A percentile compares a stretch with the other conserved stretches of the same genome.
Conservation (phyloP, 129 eudicot genomes). For the Centrapalus pauciflorus region DNA sequence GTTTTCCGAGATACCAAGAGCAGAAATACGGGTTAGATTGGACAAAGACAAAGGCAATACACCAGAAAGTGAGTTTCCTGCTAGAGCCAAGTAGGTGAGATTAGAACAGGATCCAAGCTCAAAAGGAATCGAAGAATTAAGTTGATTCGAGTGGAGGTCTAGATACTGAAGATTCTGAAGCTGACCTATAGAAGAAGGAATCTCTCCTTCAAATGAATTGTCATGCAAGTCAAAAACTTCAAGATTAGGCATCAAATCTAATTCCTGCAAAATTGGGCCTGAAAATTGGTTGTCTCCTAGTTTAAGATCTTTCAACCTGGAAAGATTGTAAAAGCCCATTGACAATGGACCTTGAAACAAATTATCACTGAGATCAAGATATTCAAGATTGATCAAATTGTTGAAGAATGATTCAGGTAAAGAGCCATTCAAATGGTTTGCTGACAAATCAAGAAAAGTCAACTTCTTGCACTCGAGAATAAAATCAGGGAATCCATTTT, state of each 20-base stretch:
- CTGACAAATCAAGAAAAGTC: slow-evolving; percentile 72
- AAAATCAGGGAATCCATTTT: slow-evolving; percentile 55
- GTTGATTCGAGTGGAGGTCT: slow-evolving; percentile 38
- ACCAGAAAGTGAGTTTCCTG: slow-evolving; percentile 52
- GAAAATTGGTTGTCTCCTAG: slow-evolving; percentile 36
- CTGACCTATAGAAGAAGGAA: slow-evolving; percentile 69
- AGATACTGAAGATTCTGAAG: slow-evolving; percentile 38
- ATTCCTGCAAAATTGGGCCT: slow-evolving; percentile 44
- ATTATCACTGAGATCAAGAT: slow-evolving; percentile 53
- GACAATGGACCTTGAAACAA: slow-evolving; percentile 54
- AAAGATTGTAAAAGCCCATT: slow-evolving; percentile 28
- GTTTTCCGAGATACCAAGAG: slow-evolving; percentile 54
- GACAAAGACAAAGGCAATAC: slow-evolving; percentile 52
- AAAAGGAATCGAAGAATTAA: slow-evolving; percentile 61
- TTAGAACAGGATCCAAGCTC: slow-evolving; percentile 60
- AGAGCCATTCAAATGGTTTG: slow-evolving; percentile 47
- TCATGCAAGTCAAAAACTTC: slow-evolving; percentile 34
- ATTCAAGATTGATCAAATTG: slow-evolving; percentile 49
- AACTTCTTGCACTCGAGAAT: slow-evolving; percentile 42
- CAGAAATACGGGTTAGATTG: slow-evolving; percentile 41
- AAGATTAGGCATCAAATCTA: slow-evolving; percentile 38
- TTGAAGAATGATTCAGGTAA: slow-evolving; percentile 60
- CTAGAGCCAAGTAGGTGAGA: slow-evolving; percentile 49
- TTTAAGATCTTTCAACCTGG: slow-evolving; percentile 43
- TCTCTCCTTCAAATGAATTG: slow-evolving; percentile 45